Conservation (phyloP, 2,329 filamentous ascomycete species). For the Aspergillus sp. region DNA sequence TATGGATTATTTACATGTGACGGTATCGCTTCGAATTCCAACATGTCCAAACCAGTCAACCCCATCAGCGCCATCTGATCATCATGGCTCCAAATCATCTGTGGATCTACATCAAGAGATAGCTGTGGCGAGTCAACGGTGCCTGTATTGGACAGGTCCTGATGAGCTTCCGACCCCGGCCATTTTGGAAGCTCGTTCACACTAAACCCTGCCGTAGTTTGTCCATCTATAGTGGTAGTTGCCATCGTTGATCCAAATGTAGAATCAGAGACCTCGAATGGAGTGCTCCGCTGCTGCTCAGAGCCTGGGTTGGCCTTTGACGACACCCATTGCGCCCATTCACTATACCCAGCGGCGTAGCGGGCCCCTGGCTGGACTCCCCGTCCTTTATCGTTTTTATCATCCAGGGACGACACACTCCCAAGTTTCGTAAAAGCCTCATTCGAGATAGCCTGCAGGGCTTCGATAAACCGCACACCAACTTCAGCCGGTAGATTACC, state of each 20-base stretch:
- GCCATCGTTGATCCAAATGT: not conserved
- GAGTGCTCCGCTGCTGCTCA: not conserved
- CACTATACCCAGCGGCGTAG: not conserved
- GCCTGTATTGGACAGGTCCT: not conserved
- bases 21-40: constrained; percentile 9
- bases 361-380: constrained; percentile 10
- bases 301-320: not conserved
- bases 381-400: constrained; percentile 13
- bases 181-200: not conserved
- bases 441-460: constrained; percentile 26
- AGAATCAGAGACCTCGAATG: not conserved
- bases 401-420: not conserved
- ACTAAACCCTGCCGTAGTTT: not conserved
- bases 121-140: constrained; percentile 7
- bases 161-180: not conserved
- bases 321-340: not conserved
- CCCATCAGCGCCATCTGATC: constrained; percentile 30
- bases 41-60: constrained; percentile 27
- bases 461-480: constrained; percentile 29
- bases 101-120: constrained; percentile 4
- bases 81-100: constrained; percentile 13
- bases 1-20: not conserved
- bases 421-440: constrained; percentile 18
- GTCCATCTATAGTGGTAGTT: not conserved
- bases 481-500: constrained; percentile 32